Base-by-base conservation (phyloP, 2,329 filamentous ascomycete genomes). In the Cadophora gregata region DNA sequence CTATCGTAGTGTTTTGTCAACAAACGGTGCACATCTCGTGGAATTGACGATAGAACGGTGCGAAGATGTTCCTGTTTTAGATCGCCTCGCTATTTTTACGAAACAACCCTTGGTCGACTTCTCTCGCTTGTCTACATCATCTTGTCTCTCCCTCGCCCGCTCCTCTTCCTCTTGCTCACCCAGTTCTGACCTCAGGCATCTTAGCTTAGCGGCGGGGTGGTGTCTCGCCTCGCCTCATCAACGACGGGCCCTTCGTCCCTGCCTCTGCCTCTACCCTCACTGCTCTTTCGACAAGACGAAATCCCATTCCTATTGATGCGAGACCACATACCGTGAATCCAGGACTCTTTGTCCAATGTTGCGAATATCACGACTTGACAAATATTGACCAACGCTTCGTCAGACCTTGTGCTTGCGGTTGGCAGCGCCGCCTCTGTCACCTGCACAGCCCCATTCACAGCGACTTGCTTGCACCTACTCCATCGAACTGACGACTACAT, bases 371-470 rank as follows among this genome's bases (percentile, higher is more conserved):
- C 66, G 66, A 31, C 27, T 47, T 45, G 51, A 65, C 64, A 60
- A 51, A 58, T 33, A 50, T 59, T 55, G 62, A 66, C 65, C 63
- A 67, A 67, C 55, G 51, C 66, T 70, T 68, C 62, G 61, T 66
- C 67, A 68, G 65, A 67, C 64, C 31, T 50, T 68, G 65, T 66
- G 71, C 31, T 55, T 68, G 65, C 65, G 71, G 70, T 70, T 72
- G 68, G 68, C 58, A 67, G 58, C 63, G 65, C 65, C 60, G 55
- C 58, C 62, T 63, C 62, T 66, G 61, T 56, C 38, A 66, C 45
- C 62, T 70, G 71, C 71, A 73, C 72, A 71, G 71, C 71, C 72
- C 71, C 70, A 36, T 66, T 65, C 63, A 66, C 64, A 61, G 66
- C 59, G 62, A 63, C 63, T 62, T 38, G 59, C 31, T 48, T 47